Percentiles rank a stretch among this genome's conserved stretches.
Evolutionary conservation across 2,329 filamentous ascomycete species (phyloP).

Genomic region (Parastagonospora nodorum): DNA sequence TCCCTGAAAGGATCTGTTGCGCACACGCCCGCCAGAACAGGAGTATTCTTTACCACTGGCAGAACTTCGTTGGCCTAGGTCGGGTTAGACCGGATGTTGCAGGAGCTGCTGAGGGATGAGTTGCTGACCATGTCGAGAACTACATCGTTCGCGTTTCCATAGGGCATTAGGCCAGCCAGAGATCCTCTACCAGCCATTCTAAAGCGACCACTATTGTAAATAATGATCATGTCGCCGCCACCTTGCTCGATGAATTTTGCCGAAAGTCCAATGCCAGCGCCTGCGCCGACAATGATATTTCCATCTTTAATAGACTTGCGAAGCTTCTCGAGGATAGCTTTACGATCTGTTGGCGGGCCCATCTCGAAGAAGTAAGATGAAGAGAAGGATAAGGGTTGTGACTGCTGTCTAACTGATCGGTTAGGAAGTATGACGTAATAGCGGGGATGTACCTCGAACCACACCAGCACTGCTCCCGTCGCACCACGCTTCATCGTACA

Average conservation of each 20-base stretch:
- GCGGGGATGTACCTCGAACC: no score
- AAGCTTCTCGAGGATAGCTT: conserved; percentile 60
- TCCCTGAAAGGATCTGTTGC: conserved; percentile 71
- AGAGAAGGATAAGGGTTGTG: background rate
- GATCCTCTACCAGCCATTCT: conserved; percentile 75
- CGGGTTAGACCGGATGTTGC: background rate
- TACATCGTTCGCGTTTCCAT: conserved; percentile 71
- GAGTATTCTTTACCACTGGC: conserved; percentile 65
- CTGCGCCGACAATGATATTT: conserved; percentile 69
- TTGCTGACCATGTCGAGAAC: conserved; percentile 67
- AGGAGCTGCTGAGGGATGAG: background rate
- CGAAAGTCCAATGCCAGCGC: conserved; percentile 71
- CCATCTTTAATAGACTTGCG: conserved; percentile 60
- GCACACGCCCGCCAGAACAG: conserved; percentile 73
- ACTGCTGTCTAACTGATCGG: background rate
- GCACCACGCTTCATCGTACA: background rate
- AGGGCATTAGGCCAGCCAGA: conserved; percentile 72
- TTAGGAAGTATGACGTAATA: background rate
- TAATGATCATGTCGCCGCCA: conserved; percentile 70
- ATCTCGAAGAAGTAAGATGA: conserved; percentile 43
- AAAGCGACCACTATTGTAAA: conserved; percentile 75
- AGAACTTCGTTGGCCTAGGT: conserved; percentile 66
- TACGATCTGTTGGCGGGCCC: conserved; percentile 62
- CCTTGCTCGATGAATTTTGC: conserved; percentile 73
- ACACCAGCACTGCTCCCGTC: background rate